These are phyloP conservation scores for Purshia tridentata DNA, from an alignment of 306 rosid genomes.

Conservation along the genomic window DNA sequence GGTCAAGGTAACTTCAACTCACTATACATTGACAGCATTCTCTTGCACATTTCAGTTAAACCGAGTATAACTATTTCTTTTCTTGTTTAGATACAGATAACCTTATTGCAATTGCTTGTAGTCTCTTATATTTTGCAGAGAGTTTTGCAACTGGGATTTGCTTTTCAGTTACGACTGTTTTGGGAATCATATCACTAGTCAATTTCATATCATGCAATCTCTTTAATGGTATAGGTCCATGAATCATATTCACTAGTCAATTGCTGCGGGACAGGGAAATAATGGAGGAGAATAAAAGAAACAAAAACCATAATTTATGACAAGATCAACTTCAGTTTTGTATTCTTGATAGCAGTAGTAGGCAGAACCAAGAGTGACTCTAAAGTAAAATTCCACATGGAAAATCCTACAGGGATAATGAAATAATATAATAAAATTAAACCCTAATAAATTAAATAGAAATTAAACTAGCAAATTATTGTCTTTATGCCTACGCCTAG, in stretches of 20 bases:
- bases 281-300: neutral
- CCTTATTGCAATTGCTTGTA: neutral
- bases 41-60: neutral
- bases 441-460: neutral
- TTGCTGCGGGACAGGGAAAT: neutral
- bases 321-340: neutral
- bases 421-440: too few species aligned
- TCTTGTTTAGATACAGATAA: neutral
- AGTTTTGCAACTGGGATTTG: neutral
- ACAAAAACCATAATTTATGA: neutral
- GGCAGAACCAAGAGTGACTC: neutral
- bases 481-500: neutral
- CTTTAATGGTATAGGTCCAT: neutral
- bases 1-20: conserved; percentile 60
- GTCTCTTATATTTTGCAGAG: neutral
- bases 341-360: neutral
- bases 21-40: neutral
- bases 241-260: neutral
- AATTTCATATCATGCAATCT: too few species aligned
- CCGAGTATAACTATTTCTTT: neutral
- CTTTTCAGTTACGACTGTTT: neutral
- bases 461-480: neutral
- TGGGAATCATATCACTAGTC: too few species aligned
- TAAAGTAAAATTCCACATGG: too few species aligned
- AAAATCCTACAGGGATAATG: too few species aligned